These are phyloP conservation scores for Stromatinia cepivora DNA, from an alignment of 2,329 filamentous ascomycete species.

Conservation along the genomic window DNA sequence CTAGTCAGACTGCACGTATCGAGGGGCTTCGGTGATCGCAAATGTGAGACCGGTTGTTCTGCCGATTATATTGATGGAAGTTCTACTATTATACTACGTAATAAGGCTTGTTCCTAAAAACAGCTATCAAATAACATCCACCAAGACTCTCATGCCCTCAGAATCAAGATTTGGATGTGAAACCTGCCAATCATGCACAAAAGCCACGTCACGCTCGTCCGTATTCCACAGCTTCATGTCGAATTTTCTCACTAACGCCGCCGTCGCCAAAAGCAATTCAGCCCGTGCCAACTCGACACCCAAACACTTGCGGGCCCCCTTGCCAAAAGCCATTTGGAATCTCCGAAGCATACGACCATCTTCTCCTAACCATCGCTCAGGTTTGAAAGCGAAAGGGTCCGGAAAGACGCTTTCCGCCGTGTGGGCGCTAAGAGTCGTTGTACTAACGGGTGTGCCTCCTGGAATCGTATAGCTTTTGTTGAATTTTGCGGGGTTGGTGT, in stretches of 20 bases:
- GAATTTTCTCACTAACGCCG: slow-evolving; percentile 21
- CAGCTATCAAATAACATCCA: too few species aligned
- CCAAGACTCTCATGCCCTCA: neutral
- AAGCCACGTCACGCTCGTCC: slow-evolving; percentile 23
- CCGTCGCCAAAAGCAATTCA: slow-evolving; percentile 26
- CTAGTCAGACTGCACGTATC: too few species aligned
- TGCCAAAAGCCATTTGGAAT: slow-evolving; percentile 46
- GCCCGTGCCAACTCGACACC: slow-evolving; percentile 37
- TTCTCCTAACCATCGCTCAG: slow-evolving; percentile 46
- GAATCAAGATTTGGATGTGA: neutral
- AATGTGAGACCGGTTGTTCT: too few species aligned
- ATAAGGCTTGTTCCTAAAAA: too few species aligned
- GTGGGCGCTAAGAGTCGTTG: slow-evolving; percentile 30
- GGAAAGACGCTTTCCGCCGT: slow-evolving; percentile 40
- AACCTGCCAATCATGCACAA: slow-evolving; percentile 23
- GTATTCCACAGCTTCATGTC: slow-evolving; percentile 27
- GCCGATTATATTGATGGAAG: too few species aligned
- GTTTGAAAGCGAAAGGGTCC: slow-evolving; percentile 36
- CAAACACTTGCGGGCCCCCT: slow-evolving; percentile 45
- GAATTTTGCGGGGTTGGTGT: neutral
- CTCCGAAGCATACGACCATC: slow-evolving; percentile 29
- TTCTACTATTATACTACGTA: too few species aligned
- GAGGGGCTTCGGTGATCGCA: too few species aligned
- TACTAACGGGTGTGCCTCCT: slow-evolving; percentile 28
- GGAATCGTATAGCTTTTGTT: slow-evolving; percentile 30